These are phyloP conservation scores for Fusarium mexicanum DNA, from an alignment of 2,329 filamentous ascomycete genomes.

Conservation along the genomic window DNA sequence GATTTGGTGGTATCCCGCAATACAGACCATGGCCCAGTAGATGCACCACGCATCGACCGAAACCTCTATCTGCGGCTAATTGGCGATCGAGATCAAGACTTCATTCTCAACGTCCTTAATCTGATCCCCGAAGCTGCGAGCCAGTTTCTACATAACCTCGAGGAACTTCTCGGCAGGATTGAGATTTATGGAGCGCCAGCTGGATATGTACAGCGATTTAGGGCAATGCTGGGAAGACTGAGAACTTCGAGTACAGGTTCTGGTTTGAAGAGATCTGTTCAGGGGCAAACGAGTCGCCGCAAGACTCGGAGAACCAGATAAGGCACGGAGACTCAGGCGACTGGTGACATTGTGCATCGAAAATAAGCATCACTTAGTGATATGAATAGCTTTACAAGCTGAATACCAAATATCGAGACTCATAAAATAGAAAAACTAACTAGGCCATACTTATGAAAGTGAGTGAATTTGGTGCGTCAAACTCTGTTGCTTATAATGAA, in stretches of 20 bases:
- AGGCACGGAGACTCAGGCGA: neutral
- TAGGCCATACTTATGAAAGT: neutral
- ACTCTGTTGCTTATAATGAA: neutral
- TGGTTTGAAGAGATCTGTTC: constrained; percentile 47
- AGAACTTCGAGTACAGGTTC: constrained; percentile 41
- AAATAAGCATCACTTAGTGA: neutral
- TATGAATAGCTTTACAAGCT: constrained; percentile 3
- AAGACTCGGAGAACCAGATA: constrained; percentile 50
- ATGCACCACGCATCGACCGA: constrained; percentile 45
- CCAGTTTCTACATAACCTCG: constrained; percentile 54
- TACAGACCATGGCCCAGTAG: constrained; percentile 47
- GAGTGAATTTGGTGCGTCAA: neutral
- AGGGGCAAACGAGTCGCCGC: constrained; percentile 39
- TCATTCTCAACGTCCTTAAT: constrained; percentile 57
- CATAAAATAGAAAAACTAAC: neutral
- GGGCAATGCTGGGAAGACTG: constrained; percentile 46
- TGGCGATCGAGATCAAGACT: constrained; percentile 55
- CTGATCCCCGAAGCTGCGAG: constrained; percentile 56
- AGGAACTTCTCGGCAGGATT: constrained; percentile 47
- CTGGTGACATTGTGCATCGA: neutral
- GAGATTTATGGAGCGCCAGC: constrained; percentile 48
- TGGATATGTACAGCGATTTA: constrained; percentile 50
- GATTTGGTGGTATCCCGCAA: constrained; percentile 54
- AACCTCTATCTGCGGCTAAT: constrained; percentile 62
- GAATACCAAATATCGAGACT: neutral